A percentile compares a stretch with the other conserved stretches of the same genome.
These are phyloP conservation scores for Leccinum aurantiacum DNA, from an alignment of 768 basidiomycete genomes.

Conservation along the genomic window DNA sequence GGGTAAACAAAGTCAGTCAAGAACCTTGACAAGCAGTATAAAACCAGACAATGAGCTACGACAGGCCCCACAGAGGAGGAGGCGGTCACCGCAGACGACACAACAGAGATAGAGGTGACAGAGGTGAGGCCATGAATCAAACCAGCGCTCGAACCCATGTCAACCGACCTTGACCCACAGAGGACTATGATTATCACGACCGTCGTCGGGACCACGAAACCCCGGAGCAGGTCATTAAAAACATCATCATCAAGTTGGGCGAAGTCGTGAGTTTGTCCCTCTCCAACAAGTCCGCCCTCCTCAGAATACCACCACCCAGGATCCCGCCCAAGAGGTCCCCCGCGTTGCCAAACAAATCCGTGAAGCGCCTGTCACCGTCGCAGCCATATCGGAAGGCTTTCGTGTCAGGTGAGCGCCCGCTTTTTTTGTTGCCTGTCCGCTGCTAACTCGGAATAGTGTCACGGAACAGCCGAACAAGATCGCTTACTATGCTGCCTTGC, in stretches of 20 bases:
- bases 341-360: slow-evolving; percentile 65
- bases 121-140: not conserved
- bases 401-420: slow-evolving; percentile 55
- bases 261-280: slow-evolving; percentile 66
- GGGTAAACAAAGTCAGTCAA: too few relatives aligned
- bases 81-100: slow-evolving; percentile 50
- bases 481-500: slow-evolving; percentile 80
- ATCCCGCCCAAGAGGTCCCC: slow-evolving; percentile 66
- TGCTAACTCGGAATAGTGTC: slow-evolving; percentile 47
- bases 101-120: slow-evolving; percentile 51
- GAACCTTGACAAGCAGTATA: not conserved
- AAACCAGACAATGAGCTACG: slow-evolving; percentile 51
- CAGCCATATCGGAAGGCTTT: slow-evolving; percentile 70
- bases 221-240: slow-evolving; percentile 70
- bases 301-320: slow-evolving; percentile 41
- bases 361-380: slow-evolving; percentile 57
- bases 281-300: not conserved
- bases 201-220: slow-evolving; percentile 68
- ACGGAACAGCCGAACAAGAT: slow-evolving; percentile 95
- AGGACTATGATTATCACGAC: slow-evolving; percentile 63
- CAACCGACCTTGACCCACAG: slow-evolving; percentile 32
- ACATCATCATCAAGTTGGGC: slow-evolving; percentile 67
- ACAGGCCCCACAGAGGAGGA: slow-evolving; percentile 45
- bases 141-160: not conserved
- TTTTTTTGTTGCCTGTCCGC: not conserved